Conservation (phyloP, 345 rosid genomes). For the Pseudoturritis turrita region DNA sequence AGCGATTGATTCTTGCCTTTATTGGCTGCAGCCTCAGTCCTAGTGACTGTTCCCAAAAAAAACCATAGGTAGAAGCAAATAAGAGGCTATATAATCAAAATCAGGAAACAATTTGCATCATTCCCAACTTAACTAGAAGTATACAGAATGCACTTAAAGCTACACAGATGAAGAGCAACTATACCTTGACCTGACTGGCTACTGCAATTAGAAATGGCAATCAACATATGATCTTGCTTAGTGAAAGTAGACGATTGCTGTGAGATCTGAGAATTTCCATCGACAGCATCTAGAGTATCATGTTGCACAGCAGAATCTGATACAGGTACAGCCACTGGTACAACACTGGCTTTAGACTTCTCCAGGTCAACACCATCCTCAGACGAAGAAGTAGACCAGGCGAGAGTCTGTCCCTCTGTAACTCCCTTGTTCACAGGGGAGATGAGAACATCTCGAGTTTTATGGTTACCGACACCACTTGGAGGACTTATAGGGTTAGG, state of each 20-base stretch:
- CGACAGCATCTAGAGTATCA: constrained; percentile 17
- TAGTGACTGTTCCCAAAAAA: constrained; percentile 2
- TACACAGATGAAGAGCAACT: background rate
- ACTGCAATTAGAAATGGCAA: constrained; percentile 21
- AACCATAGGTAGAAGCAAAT: background rate
- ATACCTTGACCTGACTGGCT: constrained; percentile 39
- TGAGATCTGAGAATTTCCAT: constrained; percentile 18
- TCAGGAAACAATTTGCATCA: background rate
- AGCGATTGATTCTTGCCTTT: constrained; percentile 32
- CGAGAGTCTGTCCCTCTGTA: constrained; percentile 13
- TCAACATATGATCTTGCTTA: constrained; percentile 10
- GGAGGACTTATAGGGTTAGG: constrained; percentile 33
- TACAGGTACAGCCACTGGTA: constrained; percentile 35
- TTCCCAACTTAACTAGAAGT: constrained; percentile 2
- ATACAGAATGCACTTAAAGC: background rate
- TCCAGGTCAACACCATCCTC: constrained; percentile 34
- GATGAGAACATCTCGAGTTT: constrained; percentile 18
- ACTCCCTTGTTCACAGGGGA: constrained; percentile 26
- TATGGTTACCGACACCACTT: constrained; percentile 31
- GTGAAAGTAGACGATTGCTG: constrained; percentile 27
- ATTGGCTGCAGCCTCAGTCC: constrained; percentile 17
- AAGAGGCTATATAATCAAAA: background rate
- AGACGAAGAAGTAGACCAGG: constrained; percentile 20
- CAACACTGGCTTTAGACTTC: constrained; percentile 28
- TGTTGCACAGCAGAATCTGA: constrained; percentile 28